Conservation (phyloP, 805 yeast genomes). For the Zygoascus biomembranicola region DNA sequence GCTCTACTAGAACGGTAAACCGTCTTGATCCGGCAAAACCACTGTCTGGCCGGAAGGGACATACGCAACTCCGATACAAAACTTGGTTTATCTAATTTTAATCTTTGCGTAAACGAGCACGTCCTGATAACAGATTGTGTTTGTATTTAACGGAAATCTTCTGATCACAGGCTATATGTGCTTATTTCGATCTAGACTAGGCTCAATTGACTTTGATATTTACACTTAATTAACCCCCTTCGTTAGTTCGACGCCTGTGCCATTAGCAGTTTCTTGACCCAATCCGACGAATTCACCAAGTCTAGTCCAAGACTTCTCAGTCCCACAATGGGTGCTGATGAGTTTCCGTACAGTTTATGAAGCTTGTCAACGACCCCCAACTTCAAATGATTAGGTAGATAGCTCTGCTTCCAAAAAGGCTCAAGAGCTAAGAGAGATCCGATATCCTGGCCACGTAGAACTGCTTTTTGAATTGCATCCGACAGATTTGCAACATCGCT, state of each 20-base stretch:
- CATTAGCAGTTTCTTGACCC: conserved; percentile 64
- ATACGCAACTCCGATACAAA: no score
- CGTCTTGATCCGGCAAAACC: no score
- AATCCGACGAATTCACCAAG: conserved; percentile 51
- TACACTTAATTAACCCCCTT: background rate
- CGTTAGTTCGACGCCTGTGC: conserved; percentile 35
- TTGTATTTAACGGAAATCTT: no score
- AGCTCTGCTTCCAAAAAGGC: conserved; percentile 78
- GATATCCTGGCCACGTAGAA: conserved; percentile 75
- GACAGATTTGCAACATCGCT: conserved; percentile 74
- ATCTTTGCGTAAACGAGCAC: no score
- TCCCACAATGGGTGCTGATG: conserved; percentile 63
- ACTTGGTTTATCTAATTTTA: no score
- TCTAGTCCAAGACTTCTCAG: conserved; percentile 71
- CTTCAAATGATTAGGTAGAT: conserved; percentile 67
- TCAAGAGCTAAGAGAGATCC: conserved; percentile 77
- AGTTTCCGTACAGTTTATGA: conserved; percentile 77
- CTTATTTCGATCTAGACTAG: no score
- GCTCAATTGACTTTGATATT: no score
- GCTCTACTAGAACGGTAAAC: no score
- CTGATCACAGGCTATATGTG: no score
- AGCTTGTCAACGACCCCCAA: conserved; percentile 87
- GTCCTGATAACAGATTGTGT: no score
- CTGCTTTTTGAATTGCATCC: conserved; percentile 59
- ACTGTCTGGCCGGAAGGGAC: no score